Evolutionary conservation across 192 early-diverging fungal species (phyloP), one percentile per base, ranked within the genome.

Genomic region (Mortierella antarctica): DNA sequence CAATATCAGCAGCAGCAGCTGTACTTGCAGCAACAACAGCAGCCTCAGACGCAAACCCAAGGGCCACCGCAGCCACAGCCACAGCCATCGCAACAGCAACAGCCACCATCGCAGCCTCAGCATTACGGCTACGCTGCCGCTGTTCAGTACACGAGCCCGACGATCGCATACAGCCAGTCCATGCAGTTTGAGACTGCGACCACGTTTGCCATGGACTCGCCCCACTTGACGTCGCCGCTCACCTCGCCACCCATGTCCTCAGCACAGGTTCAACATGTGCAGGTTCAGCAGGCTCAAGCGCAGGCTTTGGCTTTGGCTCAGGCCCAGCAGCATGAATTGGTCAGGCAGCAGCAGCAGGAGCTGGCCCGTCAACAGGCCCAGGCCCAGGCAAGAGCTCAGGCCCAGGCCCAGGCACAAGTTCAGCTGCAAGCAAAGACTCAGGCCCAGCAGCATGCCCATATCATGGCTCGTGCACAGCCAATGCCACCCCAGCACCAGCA

Each of bases 291-390:
- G 42, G 69, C 74, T 6, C 69, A 70, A 59, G 64, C 66, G 14
- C 51, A 58, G 55, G 72, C 73, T 5, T 66, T 74, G 13, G 66
- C 65, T 6, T 60, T 51, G 42, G 62, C 23, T 7, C 77, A 80
- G 58, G 86, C 82, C 11, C 82, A 85, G 57, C 62, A 77, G 14
- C 86, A 87, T 58, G 86, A 82, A 9, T 66, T 83, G 57, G 83
- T 70, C 0, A 71, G 82, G 12, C 84, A 83, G 12, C 66, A 87
- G 75, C 74, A 71, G 0, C 82, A 85, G 56, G 81, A 63, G 4
- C 82, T 83, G 49, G 83, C 83, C 31, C 70, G 64, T 8, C 67
- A 80, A 21, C 71, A 82, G 47, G 71, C 66, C 3, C 65, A 64
- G 39, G 73, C 73, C 2, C 83, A 85, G 48, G 84, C 71, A 13